These are phyloP conservation scores for Cryphonectria naterciae DNA, from an alignment of 2,329 filamentous ascomycete species.

Conservation along the genomic window DNA sequence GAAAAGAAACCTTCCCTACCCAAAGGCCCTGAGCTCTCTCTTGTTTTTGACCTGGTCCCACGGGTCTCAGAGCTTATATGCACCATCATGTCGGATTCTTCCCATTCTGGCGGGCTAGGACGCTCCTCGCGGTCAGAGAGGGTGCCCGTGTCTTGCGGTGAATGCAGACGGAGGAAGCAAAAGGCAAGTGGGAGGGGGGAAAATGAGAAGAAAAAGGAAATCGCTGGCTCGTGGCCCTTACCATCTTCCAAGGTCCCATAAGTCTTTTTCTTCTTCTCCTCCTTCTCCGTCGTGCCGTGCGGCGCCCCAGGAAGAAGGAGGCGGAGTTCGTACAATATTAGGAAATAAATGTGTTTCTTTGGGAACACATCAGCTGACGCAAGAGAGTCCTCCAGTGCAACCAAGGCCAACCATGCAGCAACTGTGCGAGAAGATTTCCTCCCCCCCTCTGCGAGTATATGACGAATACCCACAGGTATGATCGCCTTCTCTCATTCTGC, in stretches of 20 bases:
- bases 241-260: not conserved
- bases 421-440: slow-evolving; percentile 57
- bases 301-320: not conserved
- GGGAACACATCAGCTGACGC: slow-evolving; percentile 11
- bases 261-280: not conserved
- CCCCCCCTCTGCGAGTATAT: slow-evolving; percentile 55
- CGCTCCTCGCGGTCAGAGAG: slow-evolving; percentile 39
- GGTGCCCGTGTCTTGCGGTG: slow-evolving; percentile 51
- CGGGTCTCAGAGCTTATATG: not conserved
- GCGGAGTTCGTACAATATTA: not conserved
- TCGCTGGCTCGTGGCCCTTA: not conserved
- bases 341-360: not conserved
- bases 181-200: slow-evolving; percentile 43
- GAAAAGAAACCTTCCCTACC: not conserved
- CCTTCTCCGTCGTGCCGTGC: not conserved
- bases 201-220: too few relatives aligned
- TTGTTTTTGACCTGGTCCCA: not conserved
- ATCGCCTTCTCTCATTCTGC: not conserved
- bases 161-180: slow-evolving; percentile 57
- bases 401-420: slow-evolving; percentile 57
- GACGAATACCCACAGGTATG: slow-evolving; percentile 33
- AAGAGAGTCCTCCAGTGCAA: slow-evolving; percentile 48
- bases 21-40: not conserved
- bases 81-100: slow-evolving; percentile 39
- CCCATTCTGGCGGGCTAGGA: slow-evolving; percentile 35